These are phyloP conservation scores for Vigna unguiculata DNA, from an alignment of 306 rosid genomes.

Conservation along the genomic window DNA sequence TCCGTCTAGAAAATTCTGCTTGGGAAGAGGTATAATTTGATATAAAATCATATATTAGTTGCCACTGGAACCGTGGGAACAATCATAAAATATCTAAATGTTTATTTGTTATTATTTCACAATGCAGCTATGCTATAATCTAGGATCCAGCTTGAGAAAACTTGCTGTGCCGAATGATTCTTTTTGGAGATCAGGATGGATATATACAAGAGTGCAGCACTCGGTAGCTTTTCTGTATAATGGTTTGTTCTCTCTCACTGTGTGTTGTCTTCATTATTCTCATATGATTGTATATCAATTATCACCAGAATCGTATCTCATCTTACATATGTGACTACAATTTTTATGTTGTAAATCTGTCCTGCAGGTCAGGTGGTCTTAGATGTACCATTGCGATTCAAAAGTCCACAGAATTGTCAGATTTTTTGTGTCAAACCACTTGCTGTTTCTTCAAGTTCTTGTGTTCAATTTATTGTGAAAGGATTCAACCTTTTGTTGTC, in stretches of 20 bases:
- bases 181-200: conserved; percentile 93
- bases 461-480: conserved; percentile 73
- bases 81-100: conserved; percentile 12
- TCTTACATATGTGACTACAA: conserved; percentile 23
- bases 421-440: conserved; percentile 79
- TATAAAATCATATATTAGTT: conserved; percentile 20
- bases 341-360: conserved; percentile 30
- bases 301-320: conserved; percentile 4
- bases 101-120: conserved; percentile 28
- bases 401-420: conserved; percentile 58
- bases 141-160: conserved; percentile 69
- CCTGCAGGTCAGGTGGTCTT: conserved; percentile 79
- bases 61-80: conserved; percentile 15
- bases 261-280: conserved; percentile 31
- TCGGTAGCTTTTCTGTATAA: conserved; percentile 73
- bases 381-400: conserved; percentile 69
- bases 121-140: conserved; percentile 72
- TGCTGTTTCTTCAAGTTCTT: conserved; percentile 71
- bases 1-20: conserved; percentile 61
- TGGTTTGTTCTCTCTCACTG: conserved; percentile 60
- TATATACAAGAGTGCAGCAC: conserved; percentile 70
- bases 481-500: conserved; percentile 70
- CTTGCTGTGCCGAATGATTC: conserved; percentile 69
- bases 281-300: conserved; percentile 24
- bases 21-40: conserved; percentile 82